Base-by-base conservation (phyloP, 768 basidiomycete species). In the Tricholoma sp. region DNA sequence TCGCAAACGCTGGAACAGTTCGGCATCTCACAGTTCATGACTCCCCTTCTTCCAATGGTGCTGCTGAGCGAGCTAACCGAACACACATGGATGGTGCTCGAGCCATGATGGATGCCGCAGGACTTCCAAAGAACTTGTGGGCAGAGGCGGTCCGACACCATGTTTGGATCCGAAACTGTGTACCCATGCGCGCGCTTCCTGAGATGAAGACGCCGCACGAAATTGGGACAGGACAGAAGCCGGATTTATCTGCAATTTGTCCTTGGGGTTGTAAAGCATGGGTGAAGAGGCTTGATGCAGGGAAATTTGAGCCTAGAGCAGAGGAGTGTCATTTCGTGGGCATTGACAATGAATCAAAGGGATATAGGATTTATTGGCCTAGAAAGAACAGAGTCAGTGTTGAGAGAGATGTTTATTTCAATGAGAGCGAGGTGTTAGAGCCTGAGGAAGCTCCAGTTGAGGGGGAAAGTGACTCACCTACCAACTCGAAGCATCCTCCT, bases 301-400 rank as follows among this genome's bases (percentile, higher is more conserved):
- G 29, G 5, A 71, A 73, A 58, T 57, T 73, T 5, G 62, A 64
- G 5, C 34, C 57, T 17, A 48, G 54, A 11, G 59, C 56, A 0
- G 53, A 50, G 9, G 52, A 59, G 18, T 54, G 50, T 1, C 28
- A n/a, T 47, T 49, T 59, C 6, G 32, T 59, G 1, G 54, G 58
- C 10, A 53, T 59, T 55, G 66, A 70, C 50, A 37, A 59, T 8
- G 65, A 69, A 42, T 60, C 61, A 17, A 69, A 69, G 51, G 70
- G 67, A 12, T 58, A 60, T 50, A 58, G 65, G 10, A 64, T 72
- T 33, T 72, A 68, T 53, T 72, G 66, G 68, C 66, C 66, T 13
- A 53, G 31, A 2, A 65, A 68, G 36, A 49, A 58, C 0, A 48
- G 10, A 12, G 60, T 72, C 2, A 64, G 63, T 11, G 58, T 69